phyloP scores from a whole-genome alignment of 2,329 filamentous ascomycete species.

The Cladosporium oxysporum region DNA sequence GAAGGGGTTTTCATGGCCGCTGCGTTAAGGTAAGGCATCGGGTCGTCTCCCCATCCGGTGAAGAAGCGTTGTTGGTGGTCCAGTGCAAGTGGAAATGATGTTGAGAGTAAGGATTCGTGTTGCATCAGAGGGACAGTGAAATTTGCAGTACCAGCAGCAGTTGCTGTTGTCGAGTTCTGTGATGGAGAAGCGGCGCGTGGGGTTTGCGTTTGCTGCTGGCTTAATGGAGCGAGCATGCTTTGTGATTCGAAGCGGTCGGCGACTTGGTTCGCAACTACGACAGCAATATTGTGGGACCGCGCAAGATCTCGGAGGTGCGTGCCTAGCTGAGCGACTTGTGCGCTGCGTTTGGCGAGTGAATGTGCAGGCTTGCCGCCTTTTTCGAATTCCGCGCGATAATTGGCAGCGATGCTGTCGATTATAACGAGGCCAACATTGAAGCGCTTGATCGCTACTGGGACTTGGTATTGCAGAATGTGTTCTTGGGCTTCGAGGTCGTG shows the following conservation, averaged over 20 bases:
- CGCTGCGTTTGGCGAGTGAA: slow-evolving; percentile 74
- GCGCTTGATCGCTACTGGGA: slow-evolving; percentile 78
- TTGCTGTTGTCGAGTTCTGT: neutral
- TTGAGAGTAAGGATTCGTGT: slow-evolving; percentile 37
- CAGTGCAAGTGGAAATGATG: slow-evolving; percentile 64
- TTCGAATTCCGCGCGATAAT: slow-evolving; percentile 90
- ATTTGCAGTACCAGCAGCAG: neutral
- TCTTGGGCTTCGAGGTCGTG: slow-evolving; percentile 93
- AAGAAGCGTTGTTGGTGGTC: slow-evolving; percentile 94
- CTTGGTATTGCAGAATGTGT: slow-evolving; percentile 89
- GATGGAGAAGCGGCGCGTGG: slow-evolving; percentile 26
- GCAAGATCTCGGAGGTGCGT: slow-evolving; percentile 76
- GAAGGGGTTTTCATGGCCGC: slow-evolving; percentile 75
- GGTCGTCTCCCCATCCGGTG: slow-evolving; percentile 83
- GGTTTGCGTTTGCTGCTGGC: slow-evolving; percentile 21
- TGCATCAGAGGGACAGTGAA: neutral
- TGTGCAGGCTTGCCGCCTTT: slow-evolving; percentile 35
- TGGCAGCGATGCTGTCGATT: slow-evolving; percentile 89
- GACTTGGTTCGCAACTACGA: slow-evolving; percentile 95
- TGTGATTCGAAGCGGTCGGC: slow-evolving; percentile 72
- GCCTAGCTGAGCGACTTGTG: slow-evolving; percentile 76
- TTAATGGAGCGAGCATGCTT: slow-evolving; percentile 15
- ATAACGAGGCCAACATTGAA: slow-evolving; percentile 79
- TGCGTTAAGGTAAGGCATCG: slow-evolving; percentile 26
- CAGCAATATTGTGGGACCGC: slow-evolving; percentile 69